phyloP scores from a whole-genome alignment of 495 filamentous ascomycete species.

The Talaromyces proteolyticus region DNA sequence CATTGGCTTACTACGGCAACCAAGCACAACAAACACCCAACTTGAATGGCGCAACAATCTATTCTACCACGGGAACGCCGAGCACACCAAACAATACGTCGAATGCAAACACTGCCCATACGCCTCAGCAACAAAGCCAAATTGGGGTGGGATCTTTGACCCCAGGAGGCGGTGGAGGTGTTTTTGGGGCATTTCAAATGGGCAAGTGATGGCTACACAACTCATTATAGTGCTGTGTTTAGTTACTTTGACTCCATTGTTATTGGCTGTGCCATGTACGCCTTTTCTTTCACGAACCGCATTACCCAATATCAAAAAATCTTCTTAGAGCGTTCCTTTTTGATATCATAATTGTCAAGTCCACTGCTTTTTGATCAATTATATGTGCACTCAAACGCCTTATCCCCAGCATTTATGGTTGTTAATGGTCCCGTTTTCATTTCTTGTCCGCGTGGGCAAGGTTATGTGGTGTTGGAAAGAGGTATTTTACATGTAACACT shows the following conservation, averaged over 20 bases:
- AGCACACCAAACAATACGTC: slow-evolving; percentile 63
- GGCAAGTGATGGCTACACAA: slow-evolving; percentile 24
- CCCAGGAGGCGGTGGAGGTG: slow-evolving; percentile 61
- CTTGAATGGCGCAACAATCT: slow-evolving; percentile 53
- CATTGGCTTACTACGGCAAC: slow-evolving; percentile 38
- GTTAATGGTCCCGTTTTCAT: no score
- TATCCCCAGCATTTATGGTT: no score
- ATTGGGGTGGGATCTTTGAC: slow-evolving; percentile 56
- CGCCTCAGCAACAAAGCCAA: slow-evolving; percentile 45
- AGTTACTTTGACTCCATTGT: background rate
- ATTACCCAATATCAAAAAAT: no score
- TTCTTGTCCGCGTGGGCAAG: no score
- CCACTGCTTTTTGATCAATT: no score
- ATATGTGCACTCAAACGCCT: no score
- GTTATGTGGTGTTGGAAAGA: no score
- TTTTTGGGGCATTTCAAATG: slow-evolving; percentile 39
- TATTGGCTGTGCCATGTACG: background rate
- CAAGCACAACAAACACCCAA: slow-evolving; percentile 43
- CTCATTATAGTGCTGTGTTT: slow-evolving; percentile 9
- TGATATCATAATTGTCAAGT: no score
- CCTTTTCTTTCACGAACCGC: background rate
- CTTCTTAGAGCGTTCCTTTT: no score
- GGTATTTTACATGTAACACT: no score
- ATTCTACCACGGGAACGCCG: slow-evolving; percentile 53
- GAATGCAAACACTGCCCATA: slow-evolving; percentile 48